phyloP scores from a whole-genome alignment of 1,284 basidiomycete species.

The Sanghuangporus weigelae region DNA sequence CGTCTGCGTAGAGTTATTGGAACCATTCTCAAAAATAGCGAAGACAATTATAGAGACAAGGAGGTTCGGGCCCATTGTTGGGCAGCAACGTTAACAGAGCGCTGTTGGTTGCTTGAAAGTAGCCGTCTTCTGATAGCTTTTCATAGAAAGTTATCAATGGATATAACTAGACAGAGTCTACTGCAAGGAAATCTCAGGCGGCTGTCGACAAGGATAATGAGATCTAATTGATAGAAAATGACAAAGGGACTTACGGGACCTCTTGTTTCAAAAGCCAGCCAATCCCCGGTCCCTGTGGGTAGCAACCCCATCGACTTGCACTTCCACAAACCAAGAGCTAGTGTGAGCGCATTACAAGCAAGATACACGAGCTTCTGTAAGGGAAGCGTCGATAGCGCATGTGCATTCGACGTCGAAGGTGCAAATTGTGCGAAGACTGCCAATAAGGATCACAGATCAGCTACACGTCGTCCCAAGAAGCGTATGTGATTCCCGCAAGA shows the following conservation, averaged over 20 bases:
- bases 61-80: too few relatives aligned
- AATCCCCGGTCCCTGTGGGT: conserved; percentile 85
- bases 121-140: too few relatives aligned
- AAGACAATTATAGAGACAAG: too few relatives aligned
- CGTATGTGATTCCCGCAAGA: conserved; percentile 23
- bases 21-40: too few relatives aligned
- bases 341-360: conserved; percentile 65
- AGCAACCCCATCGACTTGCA: conserved; percentile 86
- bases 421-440: conserved; percentile 65
- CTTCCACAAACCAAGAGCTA: conserved; percentile 84
- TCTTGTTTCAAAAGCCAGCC: conserved; percentile 86
- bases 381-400: conserved; percentile 48
- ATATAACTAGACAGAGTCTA: neutral
- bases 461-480: neutral
- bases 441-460: neutral
- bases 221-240: neutral
- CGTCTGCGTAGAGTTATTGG: too few relatives aligned
- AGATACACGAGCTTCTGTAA: conserved; percentile 69
- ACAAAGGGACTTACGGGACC: conserved; percentile 47
- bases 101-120: too few relatives aligned
- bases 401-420: conserved; percentile 45
- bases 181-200: conserved; percentile 20
- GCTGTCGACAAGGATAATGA: conserved; percentile 1
- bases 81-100: too few relatives aligned
- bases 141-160: too few relatives aligned